Base-by-base conservation (phyloP, 2,329 filamentous ascomycete species). In the Fusarium xylarioides region DNA sequence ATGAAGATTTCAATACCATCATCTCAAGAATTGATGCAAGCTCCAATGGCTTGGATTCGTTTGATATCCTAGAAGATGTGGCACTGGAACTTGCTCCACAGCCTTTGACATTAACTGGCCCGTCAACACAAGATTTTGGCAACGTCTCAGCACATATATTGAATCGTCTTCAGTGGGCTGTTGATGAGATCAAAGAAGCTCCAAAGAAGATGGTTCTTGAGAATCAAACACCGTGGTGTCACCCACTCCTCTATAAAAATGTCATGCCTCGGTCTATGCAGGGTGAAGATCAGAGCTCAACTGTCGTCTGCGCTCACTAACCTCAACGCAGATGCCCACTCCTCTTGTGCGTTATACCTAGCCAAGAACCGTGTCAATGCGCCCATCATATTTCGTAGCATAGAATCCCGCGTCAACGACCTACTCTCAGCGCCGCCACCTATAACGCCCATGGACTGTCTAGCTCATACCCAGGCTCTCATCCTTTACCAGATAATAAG, bases 151-250 rank as follows among this genome's bases (percentile, higher is more conserved):
- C 79, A 52, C 47, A 79, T 54, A 70, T 82, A 57, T 37, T 71
- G 37, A 66, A 76, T 69, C 85, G 81, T 7, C 74, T 86, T 2
- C 75, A 79, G 40, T 85, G 80, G 57, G 83, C 86, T 3, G 82
- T 90, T 18, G 86, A 88, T 58, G 85, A 86, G 76, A 84, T 90
- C 21, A 85, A 86, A 49, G 83, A 85, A 60, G 84, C 88, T 2
- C 84, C 85, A 1, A 67, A 66, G n/a, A 82, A 70, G 50, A 87
- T 90, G 84, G 83, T 89, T 1, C 66, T 82, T 14, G 82, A 86
- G 50, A 86, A 82, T 21, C 79, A 84, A 55, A 87, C 86, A 0
- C 86, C 86, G 1, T 90, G 88, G 88, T 84, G 81, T 35, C 88
- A 90, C 69, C 80, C 81, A 1, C 76, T 80, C n/a, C 79, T 90